Conservation (phyloP, 139 green algal genomes). For the Closterium sp. region DNA sequence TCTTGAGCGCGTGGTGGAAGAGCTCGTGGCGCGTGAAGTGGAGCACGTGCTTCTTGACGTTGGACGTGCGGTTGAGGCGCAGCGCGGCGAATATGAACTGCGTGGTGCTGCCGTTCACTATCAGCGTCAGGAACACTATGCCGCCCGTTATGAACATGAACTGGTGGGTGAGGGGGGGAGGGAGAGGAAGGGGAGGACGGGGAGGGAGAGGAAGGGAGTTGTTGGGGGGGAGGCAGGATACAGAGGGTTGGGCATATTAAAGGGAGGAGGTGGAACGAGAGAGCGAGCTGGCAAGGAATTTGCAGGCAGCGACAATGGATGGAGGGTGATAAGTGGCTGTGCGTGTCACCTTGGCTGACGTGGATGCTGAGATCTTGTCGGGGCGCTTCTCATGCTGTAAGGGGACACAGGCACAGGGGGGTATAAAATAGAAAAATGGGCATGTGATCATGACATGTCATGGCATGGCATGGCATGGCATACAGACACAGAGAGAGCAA, state of each 20-base stretch:
- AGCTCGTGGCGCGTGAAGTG: conserved; percentile 37
- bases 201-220: too few relatives aligned
- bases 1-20: conserved; percentile 1
- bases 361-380: neutral
- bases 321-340: too few relatives aligned
- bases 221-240: too few relatives aligned
- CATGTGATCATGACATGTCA: neutral
- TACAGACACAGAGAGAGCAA: neutral
- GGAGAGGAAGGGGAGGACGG: too few relatives aligned
- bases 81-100: conserved; percentile 30
- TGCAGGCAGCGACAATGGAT: too few relatives aligned
- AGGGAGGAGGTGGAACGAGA: too few relatives aligned
- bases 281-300: too few relatives aligned
- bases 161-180: neutral
- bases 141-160: conserved; percentile 41
- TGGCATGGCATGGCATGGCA: neutral
- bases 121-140: conserved; percentile 44
- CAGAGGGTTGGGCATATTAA: too few relatives aligned
- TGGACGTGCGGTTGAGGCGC: conserved; percentile 36
- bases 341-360: neutral
- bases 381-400: neutral
- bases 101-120: conserved; percentile 48
- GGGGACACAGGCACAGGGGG: neutral
- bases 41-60: conserved; percentile 38
- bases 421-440: neutral